Conservation (phyloP, 2,329 filamentous ascomycete species). For the Aspergillus sp. region DNA sequence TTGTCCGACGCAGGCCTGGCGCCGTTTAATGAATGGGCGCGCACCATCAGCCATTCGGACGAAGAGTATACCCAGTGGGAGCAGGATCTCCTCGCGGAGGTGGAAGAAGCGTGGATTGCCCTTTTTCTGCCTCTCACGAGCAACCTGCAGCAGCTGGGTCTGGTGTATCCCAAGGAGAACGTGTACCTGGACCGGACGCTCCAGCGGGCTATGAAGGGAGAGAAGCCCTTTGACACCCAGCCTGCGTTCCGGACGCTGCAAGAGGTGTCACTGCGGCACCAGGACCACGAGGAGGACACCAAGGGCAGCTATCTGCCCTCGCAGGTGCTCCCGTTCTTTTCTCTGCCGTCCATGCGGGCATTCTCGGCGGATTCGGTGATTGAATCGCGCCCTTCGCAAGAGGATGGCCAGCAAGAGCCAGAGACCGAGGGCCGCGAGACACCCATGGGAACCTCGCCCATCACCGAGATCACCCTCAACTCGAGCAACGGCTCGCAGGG, state of each 20-base stretch:
- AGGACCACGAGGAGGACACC: constrained; percentile 6
- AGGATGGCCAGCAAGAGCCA: background rate
- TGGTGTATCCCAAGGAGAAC: constrained; percentile 20
- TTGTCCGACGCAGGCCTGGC: constrained; percentile 6
- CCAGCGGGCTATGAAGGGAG: constrained; percentile 17
- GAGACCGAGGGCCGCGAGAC: background rate
- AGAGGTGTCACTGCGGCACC: constrained; percentile 19
- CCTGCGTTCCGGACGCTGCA: constrained; percentile 18
- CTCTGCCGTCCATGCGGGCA: constrained; percentile 21
- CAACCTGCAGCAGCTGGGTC: constrained; percentile 20
- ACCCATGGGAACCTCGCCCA: constrained; percentile 12
- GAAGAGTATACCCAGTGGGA: constrained; percentile 23
- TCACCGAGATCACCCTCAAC: constrained; percentile 25
- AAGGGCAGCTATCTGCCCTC: constrained; percentile 11
- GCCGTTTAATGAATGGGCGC: constrained; percentile 8
- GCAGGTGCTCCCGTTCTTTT: constrained; percentile 26
- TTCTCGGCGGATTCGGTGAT: constrained; percentile 26
- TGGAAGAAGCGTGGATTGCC: constrained; percentile 28
- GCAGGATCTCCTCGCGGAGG: constrained; percentile 18
- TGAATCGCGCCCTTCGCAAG: constrained; percentile 13
- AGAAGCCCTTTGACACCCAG: constrained; percentile 16
- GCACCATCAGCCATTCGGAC: constrained; percentile 14
- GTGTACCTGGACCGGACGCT: constrained; percentile 22
- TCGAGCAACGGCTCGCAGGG: constrained; percentile 26
- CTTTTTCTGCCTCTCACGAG: constrained; percentile 24